Evolutionary conservation across 805 yeast species (phyloP).

Genomic region (Yarrowia alimentaria): DNA sequence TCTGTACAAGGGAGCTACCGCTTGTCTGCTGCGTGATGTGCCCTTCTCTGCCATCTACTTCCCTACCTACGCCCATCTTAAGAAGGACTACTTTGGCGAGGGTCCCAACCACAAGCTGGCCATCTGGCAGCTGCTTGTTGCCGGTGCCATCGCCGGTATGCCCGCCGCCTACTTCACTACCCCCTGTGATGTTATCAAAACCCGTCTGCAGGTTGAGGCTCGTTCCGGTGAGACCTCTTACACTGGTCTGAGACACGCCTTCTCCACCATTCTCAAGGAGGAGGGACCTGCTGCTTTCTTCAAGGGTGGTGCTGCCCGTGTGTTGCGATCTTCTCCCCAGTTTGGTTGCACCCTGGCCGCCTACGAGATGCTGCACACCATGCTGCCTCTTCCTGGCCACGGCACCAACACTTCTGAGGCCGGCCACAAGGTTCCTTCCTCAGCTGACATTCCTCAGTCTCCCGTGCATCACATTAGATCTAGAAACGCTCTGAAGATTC

Average conservation of each 20-base stretch:
- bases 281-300: conserved; percentile 86
- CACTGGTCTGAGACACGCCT: conserved; percentile 75
- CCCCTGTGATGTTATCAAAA: conserved; percentile 95
- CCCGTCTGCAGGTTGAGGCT: conserved; percentile 85
- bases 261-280: conserved; percentile 65
- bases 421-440: conserved; percentile 45
- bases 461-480: conserved; percentile 43
- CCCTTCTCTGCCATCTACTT: conserved; percentile 96
- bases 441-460: conserved; percentile 35
- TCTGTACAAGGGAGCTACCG: conserved; percentile 84
- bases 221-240: conserved; percentile 75
- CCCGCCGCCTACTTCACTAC: conserved; percentile 97
- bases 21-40: conserved; percentile 90
- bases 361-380: conserved; percentile 80
- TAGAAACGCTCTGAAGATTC: conserved; percentile 45
- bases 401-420: conserved; percentile 43
- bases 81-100: conserved; percentile 74
- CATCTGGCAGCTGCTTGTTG: conserved; percentile 76
- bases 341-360: conserved; percentile 98
- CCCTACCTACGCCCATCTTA: conserved; percentile 94
- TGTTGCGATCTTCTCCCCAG: conserved; percentile 93
- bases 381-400: conserved; percentile 62
- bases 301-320: conserved; percentile 96
- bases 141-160: conserved; percentile 96
- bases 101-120: conserved; percentile 73